A percentile compares a stretch with the other conserved stretches of the same genome.
phyloP scores from a whole-genome alignment of 352 stramenopile species.

The Halophytophthora polymorphica region DNA sequence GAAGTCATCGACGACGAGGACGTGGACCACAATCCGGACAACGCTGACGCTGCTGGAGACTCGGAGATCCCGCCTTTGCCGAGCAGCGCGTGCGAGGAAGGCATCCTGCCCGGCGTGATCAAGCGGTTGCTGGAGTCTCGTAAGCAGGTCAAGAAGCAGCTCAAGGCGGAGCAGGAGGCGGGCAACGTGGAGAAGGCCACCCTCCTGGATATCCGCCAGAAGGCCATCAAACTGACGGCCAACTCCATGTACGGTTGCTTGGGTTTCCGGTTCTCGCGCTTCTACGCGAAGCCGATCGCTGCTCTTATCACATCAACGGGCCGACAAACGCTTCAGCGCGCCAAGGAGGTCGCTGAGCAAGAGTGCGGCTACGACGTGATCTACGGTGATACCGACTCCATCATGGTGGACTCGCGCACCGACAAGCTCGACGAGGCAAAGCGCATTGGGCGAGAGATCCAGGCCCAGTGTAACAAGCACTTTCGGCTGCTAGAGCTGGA shows the following conservation, averaged over 20 bases:
- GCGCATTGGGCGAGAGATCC: conserved; percentile 93
- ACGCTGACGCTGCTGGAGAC: conserved; percentile 59
- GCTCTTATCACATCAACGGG: conserved; percentile 99
- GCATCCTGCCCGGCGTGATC: conserved; percentile 96
- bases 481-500: conserved; percentile 99
- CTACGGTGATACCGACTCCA: conserved; percentile 99
- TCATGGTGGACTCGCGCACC: conserved; percentile 98
- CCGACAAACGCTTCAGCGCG: conserved; percentile 97
- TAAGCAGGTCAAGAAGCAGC: conserved; percentile 95
- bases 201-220: conserved; percentile 98
- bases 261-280: conserved; percentile 97
- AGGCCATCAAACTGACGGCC: conserved; percentile 99
- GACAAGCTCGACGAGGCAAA: conserved; percentile 93
- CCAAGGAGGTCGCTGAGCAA: conserved; percentile 96
- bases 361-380: conserved; percentile 98
- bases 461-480: conserved; percentile 98
- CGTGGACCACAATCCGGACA: conserved; percentile 65
- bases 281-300: conserved; percentile 98
- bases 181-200: conserved; percentile 81
- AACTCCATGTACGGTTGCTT: conserved; percentile 99
- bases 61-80: conserved; percentile 85
- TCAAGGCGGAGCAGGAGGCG: conserved; percentile 93
- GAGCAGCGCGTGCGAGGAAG: conserved; percentile 71
- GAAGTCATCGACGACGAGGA: conserved; percentile 82
- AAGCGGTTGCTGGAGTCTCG: conserved; percentile 97